Evolutionary conservation across 495 filamentous ascomycete genomes (phyloP).

Genomic region (Podospora fimiseda): DNA sequence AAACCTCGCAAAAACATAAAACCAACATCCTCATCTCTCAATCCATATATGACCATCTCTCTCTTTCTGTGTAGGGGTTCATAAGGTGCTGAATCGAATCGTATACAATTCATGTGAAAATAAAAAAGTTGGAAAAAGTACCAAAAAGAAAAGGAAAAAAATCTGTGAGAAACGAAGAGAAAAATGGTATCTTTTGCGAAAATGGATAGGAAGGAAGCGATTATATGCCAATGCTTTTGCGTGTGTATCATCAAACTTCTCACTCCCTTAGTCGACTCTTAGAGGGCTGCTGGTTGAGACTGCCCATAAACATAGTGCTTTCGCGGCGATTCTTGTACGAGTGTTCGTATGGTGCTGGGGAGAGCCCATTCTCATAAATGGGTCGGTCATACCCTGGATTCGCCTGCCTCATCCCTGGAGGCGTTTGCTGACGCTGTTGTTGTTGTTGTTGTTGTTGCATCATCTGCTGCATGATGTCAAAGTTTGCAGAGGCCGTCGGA

Average conservation of each 20-base stretch:
- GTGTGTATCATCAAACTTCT: neutral
- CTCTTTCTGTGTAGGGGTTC: neutral
- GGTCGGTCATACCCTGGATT: conserved; percentile 37
- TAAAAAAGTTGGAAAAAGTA: neutral
- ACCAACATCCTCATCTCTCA: neutral
- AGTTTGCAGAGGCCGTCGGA: conserved; percentile 25
- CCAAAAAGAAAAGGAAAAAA: neutral
- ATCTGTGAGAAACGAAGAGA: conserved; percentile 5
- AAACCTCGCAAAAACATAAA: neutral
- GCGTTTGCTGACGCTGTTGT: neutral
- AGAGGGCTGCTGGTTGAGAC: conserved; percentile 37
- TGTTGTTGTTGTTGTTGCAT: conserved; percentile 5
- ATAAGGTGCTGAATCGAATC: neutral
- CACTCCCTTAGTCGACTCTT: conserved; percentile 40
- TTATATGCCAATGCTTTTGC: neutral
- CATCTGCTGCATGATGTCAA: conserved; percentile 21
- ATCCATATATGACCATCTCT: neutral
- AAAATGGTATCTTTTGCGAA: conserved; percentile 3
- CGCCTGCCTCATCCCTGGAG: neutral
- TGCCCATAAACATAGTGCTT: conserved; percentile 43
- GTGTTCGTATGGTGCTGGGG: conserved; percentile 36
- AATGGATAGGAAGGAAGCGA: conserved; percentile 6
- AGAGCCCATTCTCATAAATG: conserved; percentile 33
- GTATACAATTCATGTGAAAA: neutral
- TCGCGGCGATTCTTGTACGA: conserved; percentile 38